Evolutionary conservation across 768 basidiomycete genomes (phyloP).

Genomic region (Mycena rebaudengoi): DNA sequence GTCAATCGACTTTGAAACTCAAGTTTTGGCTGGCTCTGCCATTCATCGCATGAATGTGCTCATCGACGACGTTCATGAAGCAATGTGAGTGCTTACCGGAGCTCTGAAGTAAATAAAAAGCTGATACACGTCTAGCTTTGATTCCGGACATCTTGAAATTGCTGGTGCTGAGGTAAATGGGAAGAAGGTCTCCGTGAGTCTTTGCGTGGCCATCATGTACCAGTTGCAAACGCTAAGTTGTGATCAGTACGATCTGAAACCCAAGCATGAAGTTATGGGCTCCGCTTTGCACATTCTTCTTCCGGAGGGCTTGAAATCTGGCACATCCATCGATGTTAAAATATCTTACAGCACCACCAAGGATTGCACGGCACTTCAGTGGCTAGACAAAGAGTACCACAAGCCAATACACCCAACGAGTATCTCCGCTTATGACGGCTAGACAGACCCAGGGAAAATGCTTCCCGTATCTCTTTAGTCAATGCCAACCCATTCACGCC

Average conservation of each 20-base stretch:
- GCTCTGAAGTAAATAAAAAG: neutral
- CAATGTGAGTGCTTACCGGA: conserved; percentile 57
- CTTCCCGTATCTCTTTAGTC: conserved; percentile 90
- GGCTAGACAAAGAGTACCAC: conserved; percentile 76
- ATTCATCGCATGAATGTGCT: conserved; percentile 68
- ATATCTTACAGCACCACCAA: conserved; percentile 79
- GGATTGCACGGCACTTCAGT: conserved; percentile 82
- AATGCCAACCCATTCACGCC: conserved; percentile 92
- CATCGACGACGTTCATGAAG: conserved; percentile 60
- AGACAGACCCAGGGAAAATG: conserved; percentile 83
- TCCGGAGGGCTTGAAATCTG: conserved; percentile 47
- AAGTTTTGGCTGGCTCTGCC: conserved; percentile 73
- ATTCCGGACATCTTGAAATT: conserved; percentile 77
- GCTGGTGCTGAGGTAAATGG: conserved; percentile 62
- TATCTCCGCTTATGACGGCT: neutral
- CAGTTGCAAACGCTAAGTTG: neutral
- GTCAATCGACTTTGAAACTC: conserved; percentile 74
- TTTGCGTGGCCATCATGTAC: neutral
- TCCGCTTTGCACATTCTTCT: conserved; percentile 74
- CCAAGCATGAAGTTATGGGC: conserved; percentile 78
- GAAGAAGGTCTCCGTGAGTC: conserved; percentile 53
- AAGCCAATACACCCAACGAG: neutral
- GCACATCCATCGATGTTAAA: conserved; percentile 59
- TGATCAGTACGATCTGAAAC: conserved; percentile 60
- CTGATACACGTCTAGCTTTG: conserved; percentile 58